Conservation (phyloP, 2,329 filamentous ascomycete genomes). For the Colletotrichum tropicale region DNA sequence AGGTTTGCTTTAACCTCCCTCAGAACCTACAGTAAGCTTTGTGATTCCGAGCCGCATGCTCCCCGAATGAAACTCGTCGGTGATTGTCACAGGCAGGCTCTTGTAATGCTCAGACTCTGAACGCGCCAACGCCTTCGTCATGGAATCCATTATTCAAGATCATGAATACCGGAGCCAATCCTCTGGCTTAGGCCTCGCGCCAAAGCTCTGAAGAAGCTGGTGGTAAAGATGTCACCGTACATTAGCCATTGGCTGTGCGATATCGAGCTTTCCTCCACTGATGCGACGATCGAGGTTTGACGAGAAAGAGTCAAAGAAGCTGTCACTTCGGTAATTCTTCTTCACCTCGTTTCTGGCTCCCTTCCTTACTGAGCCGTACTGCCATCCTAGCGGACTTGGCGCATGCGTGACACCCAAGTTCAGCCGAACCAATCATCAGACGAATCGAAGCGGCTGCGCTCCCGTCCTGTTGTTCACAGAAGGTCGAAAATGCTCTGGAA, state of each 20-base stretch:
- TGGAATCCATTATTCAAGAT: background rate
- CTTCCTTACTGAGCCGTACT: background rate
- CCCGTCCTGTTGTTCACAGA: background rate
- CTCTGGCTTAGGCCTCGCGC: background rate
- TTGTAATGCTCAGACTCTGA: background rate
- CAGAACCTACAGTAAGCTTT: background rate
- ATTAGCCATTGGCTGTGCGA: slow-evolving; percentile 11
- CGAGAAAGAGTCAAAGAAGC: background rate
- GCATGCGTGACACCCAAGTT: slow-evolving; percentile 9
- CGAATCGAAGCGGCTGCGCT: background rate
- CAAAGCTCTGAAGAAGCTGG: background rate
- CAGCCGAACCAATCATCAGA: slow-evolving; percentile 7
- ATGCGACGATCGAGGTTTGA: slow-evolving; percentile 18
- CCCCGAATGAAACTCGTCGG: background rate
- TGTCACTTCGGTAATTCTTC: background rate
- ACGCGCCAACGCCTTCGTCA: background rate
- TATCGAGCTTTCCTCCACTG: slow-evolving; percentile 5
- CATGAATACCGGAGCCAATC: background rate
- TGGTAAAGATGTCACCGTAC: slow-evolving; percentile 11
- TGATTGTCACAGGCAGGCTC: background rate
- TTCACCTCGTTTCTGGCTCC: background rate
- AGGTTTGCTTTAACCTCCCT: background rate
- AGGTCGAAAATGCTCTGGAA: slow-evolving; percentile 4
- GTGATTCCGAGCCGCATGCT: background rate
- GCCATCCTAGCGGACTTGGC: background rate